These are phyloP conservation scores for Acanthamoeba triangularis DNA, from an alignment of 208 protist genomes.

Conservation along the genomic window DNA sequence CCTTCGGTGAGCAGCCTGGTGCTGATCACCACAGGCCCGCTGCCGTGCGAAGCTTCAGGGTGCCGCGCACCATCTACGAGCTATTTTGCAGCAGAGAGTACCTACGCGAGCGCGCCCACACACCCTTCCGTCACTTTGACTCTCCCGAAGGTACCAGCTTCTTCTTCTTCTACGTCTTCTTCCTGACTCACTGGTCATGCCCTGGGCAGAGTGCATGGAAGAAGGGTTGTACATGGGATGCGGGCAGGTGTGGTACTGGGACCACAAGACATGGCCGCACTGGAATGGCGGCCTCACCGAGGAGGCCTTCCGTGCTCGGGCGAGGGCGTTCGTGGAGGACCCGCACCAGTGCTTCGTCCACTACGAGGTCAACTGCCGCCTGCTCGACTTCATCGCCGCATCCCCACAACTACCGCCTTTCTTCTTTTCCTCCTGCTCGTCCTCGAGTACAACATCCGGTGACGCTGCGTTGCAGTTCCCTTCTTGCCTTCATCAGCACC, in stretches of 20 bases:
- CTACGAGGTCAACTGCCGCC: conserved; percentile 36
- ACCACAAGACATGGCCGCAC: conserved; percentile 46
- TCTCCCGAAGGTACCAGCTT: neutral
- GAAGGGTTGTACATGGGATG: conserved; percentile 17
- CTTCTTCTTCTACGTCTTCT: neutral
- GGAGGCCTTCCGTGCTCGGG: neutral
- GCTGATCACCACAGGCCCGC: neutral
- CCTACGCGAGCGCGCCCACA: conserved; percentile 15
- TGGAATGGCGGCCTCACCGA: neutral
- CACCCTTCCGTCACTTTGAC: neutral
- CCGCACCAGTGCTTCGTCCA: conserved; percentile 26
- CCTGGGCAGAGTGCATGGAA: neutral
- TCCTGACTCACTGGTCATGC: neutral
- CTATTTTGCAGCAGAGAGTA: conserved; percentile 46
- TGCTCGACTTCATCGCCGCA: neutral
- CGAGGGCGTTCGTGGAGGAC: neutral
- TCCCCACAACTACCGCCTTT: neutral
- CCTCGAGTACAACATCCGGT: neutral
- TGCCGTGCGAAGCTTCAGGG: neutral
- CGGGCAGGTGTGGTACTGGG: conserved; percentile 35
- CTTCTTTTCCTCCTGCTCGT: neutral
- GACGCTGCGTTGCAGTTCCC: neutral
- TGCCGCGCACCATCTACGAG: conserved; percentile 46
- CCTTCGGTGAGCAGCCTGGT: neutral
- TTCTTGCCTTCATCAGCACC: neutral